Percentiles rank a stretch among this genome's conserved stretches.
phyloP scores from a whole-genome alignment of 495 filamentous ascomycete species.

The Lichenothelia convexa region DNA sequence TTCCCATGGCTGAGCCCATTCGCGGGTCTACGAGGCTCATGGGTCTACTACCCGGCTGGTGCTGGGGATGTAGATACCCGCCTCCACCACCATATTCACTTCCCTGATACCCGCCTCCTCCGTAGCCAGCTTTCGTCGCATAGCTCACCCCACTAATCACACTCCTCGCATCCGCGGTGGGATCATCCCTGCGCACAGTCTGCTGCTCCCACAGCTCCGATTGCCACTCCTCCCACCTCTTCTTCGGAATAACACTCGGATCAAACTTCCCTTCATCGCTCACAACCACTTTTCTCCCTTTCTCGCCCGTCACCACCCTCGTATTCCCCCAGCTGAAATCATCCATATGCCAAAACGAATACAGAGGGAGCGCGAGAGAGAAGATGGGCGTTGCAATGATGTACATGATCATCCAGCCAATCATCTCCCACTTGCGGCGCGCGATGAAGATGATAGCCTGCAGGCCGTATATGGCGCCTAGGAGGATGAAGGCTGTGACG shows the following conservation, averaged over 20 bases:
- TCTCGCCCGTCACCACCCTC: constrained; percentile 90
- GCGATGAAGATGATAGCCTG: constrained; percentile 92
- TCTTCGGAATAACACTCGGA: constrained; percentile 76
- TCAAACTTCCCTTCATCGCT: constrained; percentile 98
- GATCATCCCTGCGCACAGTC: constrained; percentile 52
- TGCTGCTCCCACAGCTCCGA: constrained; percentile 91
- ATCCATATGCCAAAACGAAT: constrained; percentile 99
- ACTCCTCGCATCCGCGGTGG: constrained; percentile 73
- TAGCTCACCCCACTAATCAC: constrained; percentile 85
- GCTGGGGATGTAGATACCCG: constrained; percentile 20
- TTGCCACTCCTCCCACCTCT: constrained; percentile 99
- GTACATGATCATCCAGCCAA: constrained; percentile 99
- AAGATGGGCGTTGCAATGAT: constrained; percentile 83
- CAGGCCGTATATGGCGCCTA: constrained; percentile 84
- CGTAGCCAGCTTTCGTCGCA: constrained; percentile 67
- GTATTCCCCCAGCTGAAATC: constrained; percentile 98
- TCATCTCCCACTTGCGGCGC: constrained; percentile 90
- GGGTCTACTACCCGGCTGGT: constrained; percentile 39
- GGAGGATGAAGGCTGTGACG: constrained; percentile 66
- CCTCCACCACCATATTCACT: not conserved
- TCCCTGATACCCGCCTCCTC: constrained; percentile 13
- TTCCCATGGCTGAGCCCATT: no score
- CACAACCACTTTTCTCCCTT: constrained; percentile 79
- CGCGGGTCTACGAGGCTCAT: constrained; percentile 58
- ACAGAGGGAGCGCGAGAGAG: constrained; percentile 76